Base-by-base conservation (phyloP, 257 asterid species). In the Vinca minor region DNA sequence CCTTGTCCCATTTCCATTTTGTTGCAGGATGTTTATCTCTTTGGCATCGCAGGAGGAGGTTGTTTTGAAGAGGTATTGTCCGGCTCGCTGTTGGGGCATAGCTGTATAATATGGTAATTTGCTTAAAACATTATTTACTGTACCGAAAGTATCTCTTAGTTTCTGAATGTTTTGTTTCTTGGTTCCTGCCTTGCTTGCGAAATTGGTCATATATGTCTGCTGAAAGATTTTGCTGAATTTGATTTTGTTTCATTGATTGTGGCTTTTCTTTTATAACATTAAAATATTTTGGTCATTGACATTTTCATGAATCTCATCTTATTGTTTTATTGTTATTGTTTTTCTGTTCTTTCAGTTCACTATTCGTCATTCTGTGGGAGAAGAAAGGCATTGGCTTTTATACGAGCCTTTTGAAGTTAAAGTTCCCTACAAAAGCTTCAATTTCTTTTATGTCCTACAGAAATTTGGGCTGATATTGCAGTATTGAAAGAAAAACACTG, bases 21-120 rank as follows among this genome's bases (percentile, higher is more conserved):
- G 18, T 46, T 68, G n/a, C 28, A 36, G 23, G 59, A 4, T 44
- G 46, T 34, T 54, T 9, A 36, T 47, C 49, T 20, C 21, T 44
- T 53, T 68, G 42, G 53, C 48, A 31, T 28, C 75, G 17, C 69
- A 91, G 98, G 98, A 91, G 83, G 98, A 91, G 79, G 95, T 91
- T 66, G 98, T 88, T 73, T 67, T 91, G 71, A 91, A 91, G 87
- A 84, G 96, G 81, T 91, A 96, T 66, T 91, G 98, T 96, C 98
- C 88, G 73, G 87, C 98, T 79, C 96, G 98, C 60, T 91, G 86
- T 56, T 91, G 98, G 98, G 78, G 91, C 67, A 80, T 91, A 76
- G 96, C 98, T 76, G 78, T 89, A 76, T 82, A 63, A 35, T 79
- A 84, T 76, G 98, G 98, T 91, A 91, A 81, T 77, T 55, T 69